Percentiles rank a stretch among this genome's conserved stretches.
Evolutionary conservation across 208 protist genomes (phyloP).

Genomic region (Wallacemonas collosoma): DNA sequence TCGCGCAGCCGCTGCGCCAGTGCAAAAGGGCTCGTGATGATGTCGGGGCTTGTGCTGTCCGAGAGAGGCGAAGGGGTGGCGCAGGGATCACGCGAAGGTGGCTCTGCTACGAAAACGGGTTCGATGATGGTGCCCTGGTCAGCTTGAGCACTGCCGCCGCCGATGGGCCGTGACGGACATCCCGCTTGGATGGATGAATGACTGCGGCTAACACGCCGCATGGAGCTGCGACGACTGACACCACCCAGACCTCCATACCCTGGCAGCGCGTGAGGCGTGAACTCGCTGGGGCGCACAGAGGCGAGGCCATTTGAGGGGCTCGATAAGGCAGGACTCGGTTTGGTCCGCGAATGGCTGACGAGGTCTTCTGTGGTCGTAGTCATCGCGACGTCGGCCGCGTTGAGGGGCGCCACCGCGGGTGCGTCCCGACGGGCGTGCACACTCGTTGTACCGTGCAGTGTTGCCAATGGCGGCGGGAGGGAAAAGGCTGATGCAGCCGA

Average conservation of each 20-base stretch:
- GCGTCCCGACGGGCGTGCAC: neutral
- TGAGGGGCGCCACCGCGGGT: neutral
- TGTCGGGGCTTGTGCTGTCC: neutral
- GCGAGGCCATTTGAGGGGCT: neutral
- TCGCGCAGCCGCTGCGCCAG: conserved; percentile 37
- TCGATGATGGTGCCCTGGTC: no score
- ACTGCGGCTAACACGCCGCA: conserved; percentile 1
- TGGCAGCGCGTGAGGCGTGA: neutral
- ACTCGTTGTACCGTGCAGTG: neutral
- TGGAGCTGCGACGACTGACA: neutral
- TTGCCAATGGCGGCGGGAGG: neutral
- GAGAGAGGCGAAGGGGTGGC: neutral
- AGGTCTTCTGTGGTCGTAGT: neutral
- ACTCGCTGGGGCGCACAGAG: neutral
- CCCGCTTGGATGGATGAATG: neutral
- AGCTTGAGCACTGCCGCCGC: no score
- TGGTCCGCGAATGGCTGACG: neutral
- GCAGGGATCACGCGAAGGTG: no score
- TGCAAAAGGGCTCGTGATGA: neutral
- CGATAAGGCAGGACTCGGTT: neutral
- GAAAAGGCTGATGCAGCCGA: neutral
- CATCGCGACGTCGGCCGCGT: neutral
- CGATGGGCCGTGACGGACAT: neutral
- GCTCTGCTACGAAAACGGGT: no score
- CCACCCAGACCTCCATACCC: neutral